These are phyloP conservation scores for Lumnitzera racemosa DNA, from an alignment of 345 rosid species.

Conservation along the genomic window DNA sequence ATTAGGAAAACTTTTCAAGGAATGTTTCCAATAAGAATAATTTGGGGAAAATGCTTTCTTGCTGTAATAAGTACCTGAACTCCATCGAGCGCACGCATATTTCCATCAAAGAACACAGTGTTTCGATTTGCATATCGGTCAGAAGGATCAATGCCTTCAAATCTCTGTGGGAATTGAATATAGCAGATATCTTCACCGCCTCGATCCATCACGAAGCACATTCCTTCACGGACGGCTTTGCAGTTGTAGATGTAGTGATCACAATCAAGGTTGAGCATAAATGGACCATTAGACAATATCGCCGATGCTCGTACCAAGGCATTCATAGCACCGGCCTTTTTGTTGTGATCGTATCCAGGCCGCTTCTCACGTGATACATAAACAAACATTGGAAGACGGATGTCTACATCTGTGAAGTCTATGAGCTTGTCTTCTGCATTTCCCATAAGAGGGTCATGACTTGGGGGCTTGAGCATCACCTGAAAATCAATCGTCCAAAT, in stretches of 20 bases:
- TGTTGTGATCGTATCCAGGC: slow-evolving; percentile 91
- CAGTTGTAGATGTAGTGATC: slow-evolving; percentile 91
- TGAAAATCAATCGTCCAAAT: slow-evolving; percentile 9
- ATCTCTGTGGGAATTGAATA: slow-evolving; percentile 93
- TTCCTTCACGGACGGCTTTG: slow-evolving; percentile 85
- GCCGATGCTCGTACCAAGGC: slow-evolving; percentile 83
- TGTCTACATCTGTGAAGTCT: slow-evolving; percentile 69
- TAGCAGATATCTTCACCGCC: slow-evolving; percentile 88
- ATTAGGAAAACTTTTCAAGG: too few species aligned
- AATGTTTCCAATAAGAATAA: too few species aligned
- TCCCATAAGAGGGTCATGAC: slow-evolving; percentile 57
- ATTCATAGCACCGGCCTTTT: slow-evolving; percentile 99
- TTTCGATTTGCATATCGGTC: slow-evolving; percentile 92
- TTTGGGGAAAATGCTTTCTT: not conserved
- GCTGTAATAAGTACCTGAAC: slow-evolving; percentile 46
- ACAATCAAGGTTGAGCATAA: slow-evolving; percentile 92
- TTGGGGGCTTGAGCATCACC: slow-evolving; percentile 95
- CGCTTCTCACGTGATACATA: slow-evolving; percentile 89
- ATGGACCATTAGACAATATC: slow-evolving; percentile 84
- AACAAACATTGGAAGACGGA: slow-evolving; percentile 84
- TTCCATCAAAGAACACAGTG: slow-evolving; percentile 93
- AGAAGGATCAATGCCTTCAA: slow-evolving; percentile 96
- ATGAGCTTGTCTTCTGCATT: slow-evolving; percentile 57
- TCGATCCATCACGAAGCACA: slow-evolving; percentile 97
- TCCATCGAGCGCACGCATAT: slow-evolving; percentile 96